Evolutionary conservation across 495 filamentous ascomycete genomes (phyloP).

Genomic region (Tuber melanosporum): DNA sequence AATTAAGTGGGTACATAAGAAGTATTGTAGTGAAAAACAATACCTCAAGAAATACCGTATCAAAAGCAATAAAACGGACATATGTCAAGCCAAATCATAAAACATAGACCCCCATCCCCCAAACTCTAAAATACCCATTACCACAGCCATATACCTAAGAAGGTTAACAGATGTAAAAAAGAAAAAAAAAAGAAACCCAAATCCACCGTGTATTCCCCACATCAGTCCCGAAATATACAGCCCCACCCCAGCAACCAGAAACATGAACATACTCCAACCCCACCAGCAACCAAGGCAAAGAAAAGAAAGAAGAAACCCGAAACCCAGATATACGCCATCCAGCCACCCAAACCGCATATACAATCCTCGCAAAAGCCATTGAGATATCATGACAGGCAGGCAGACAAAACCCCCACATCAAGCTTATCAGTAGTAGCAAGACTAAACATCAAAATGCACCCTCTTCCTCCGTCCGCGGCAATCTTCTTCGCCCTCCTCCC

Average conservation of each 20-base stretch:
- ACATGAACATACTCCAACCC: slow-evolving; percentile 9
- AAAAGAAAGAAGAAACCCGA: slow-evolving; percentile 10
- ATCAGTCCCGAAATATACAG: background rate
- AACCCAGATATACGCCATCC: slow-evolving; percentile 10
- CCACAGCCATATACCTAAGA: background rate
- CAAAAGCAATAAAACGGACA: background rate
- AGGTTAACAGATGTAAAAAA: background rate
- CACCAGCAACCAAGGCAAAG: background rate
- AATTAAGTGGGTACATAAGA: background rate
- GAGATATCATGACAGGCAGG: slow-evolving; percentile 1
- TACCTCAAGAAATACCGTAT: background rate
- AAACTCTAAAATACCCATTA: background rate
- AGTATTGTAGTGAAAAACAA: background rate
- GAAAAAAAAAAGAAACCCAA: background rate
- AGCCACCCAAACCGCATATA: slow-evolving; percentile 2
- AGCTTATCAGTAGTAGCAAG: slow-evolving; percentile 15
- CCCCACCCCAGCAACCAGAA: background rate
- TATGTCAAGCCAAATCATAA: background rate
- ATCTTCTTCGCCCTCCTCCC: slow-evolving; percentile 5
- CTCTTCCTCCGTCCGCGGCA: slow-evolving; percentile 33
- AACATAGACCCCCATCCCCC: background rate
- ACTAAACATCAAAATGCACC: slow-evolving; percentile 34
- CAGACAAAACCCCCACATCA: slow-evolving; percentile 5
- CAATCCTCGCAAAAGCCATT: background rate
- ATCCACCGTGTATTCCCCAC: background rate